A percentile compares a stretch with the other conserved stretches of the same genome.
These are phyloP conservation scores for Casuarina glauca DNA, from an alignment of 306 rosid species.

Conservation along the genomic window DNA sequence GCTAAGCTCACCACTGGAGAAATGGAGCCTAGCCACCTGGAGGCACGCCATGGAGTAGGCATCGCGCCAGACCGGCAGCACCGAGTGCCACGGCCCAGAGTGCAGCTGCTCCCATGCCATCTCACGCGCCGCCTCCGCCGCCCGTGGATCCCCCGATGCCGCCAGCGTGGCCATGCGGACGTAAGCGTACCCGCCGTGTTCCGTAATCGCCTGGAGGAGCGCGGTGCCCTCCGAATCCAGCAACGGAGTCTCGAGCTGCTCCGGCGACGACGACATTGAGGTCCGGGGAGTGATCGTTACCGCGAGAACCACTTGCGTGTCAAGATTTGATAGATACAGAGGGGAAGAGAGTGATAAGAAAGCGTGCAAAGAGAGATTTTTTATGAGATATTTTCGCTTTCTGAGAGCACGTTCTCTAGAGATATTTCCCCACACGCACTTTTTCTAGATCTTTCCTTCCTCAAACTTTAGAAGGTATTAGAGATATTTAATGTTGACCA, in stretches of 20 bases:
- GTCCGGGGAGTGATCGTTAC: slow-evolving; percentile 6
- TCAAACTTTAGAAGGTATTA: too few relatives aligned
- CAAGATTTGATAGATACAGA: slow-evolving; percentile 1
- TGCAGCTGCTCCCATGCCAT: slow-evolving; percentile 99
- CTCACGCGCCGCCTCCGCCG: slow-evolving; percentile 80
- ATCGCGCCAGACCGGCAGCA: slow-evolving; percentile 87
- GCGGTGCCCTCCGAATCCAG: slow-evolving; percentile 48
- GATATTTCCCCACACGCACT: not conserved
- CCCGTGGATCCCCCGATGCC: slow-evolving; percentile 57
- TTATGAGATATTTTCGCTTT: not conserved
- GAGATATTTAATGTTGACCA: too few relatives aligned
- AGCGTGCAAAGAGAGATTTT: not conserved
- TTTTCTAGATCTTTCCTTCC: too few relatives aligned
- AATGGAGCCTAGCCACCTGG: slow-evolving; percentile 63
- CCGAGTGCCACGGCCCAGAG: slow-evolving; percentile 92
- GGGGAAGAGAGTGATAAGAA: not conserved
- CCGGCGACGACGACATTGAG: slow-evolving; percentile 45
- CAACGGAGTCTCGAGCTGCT: slow-evolving; percentile 49
- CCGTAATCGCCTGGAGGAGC: slow-evolving; percentile 66
- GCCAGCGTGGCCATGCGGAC: slow-evolving; percentile 74
- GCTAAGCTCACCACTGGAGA: slow-evolving; percentile 45
- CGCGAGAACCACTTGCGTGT: not conserved
- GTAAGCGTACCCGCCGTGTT: slow-evolving; percentile 85
- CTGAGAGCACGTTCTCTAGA: not conserved
- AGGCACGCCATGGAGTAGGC: slow-evolving; percentile 95